These are phyloP conservation scores for Pistacia atlantica DNA, from an alignment of 345 rosid species.

Conservation along the genomic window DNA sequence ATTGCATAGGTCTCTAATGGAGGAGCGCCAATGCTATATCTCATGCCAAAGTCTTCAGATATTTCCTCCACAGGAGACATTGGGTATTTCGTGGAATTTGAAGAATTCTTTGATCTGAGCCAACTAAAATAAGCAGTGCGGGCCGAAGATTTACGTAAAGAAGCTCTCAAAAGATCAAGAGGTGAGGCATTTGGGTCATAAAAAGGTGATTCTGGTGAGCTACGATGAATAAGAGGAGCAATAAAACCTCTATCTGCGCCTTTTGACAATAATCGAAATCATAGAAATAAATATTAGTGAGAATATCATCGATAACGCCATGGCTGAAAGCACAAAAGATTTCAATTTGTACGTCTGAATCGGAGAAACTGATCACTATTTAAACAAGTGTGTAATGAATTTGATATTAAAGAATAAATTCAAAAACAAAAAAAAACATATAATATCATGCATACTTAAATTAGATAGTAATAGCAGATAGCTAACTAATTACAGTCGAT, in stretches of 20 bases:
- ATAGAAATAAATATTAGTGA: neutral
- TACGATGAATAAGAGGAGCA: constrained; percentile 15
- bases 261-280: neutral
- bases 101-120: neutral
- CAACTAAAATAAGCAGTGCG: neutral
- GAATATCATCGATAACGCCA: neutral
- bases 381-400: too few species aligned
- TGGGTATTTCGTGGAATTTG: neutral
- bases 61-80: neutral
- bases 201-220: constrained; percentile 27
- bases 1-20: neutral
- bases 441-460: too few species aligned
- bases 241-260: neutral
- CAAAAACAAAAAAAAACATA: too few species aligned
- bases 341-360: too few species aligned
- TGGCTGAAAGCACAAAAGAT: too few species aligned
- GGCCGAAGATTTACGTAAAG: constrained; percentile 2
- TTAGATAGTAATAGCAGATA: too few species aligned
- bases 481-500: too few species aligned
- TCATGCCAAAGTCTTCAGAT: neutral
- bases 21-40: neutral
- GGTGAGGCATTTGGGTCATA: constrained; percentile 13
- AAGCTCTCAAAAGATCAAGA: neutral
- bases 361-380: too few species aligned
- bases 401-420: too few species aligned